Evolutionary conservation across 108 stramenopile species (phyloP), one percentile per base, ranked within the genome.

Genomic region (Pelagomonas calceolata): DNA sequence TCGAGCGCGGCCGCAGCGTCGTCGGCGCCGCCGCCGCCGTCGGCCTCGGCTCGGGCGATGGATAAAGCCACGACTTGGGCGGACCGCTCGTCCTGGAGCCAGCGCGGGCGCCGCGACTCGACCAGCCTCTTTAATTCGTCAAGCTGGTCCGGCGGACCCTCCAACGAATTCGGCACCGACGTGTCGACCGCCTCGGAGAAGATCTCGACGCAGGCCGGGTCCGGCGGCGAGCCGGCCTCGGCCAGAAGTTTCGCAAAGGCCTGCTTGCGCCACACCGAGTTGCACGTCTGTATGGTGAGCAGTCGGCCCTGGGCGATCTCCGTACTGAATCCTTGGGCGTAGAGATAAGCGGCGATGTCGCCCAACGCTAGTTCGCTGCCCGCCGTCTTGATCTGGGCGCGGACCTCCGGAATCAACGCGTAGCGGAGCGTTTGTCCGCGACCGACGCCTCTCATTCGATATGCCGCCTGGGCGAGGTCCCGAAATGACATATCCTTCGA

Each of bases 231-330:
- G 3, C 51, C 51, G 21, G 21, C 3, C 21, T 60, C 1, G 51
- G 29, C 74, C 15, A 84, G 85, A 72, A 99, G 73, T 14, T 90
- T 79, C 32, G 68, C 45, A 79, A 91, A 98, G 0, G 94, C 90
- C 63, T 89, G 75, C 75, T 98, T 98, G 70, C 98, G 82, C 72
- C 92, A 88, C 0, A 97, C 94, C 75, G 98, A 96, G 65, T 91
- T 84, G 33, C 96, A 89, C 70, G 91, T 93, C 71, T 99, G 98
- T 67, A 97, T 75, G 68, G 89, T 92, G 36, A 96, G 84, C 84
- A 93, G 86, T 37, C 92, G 85, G 81, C 95, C 98, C 79, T 98
- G 97, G 86, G 97, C 87, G 73, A 94, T 92, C 76, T 99, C 99
- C 32, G 90, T 89, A 68, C 90, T 90, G 91, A 98, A 95, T 75